Percentiles rank a stretch among this genome's conserved stretches.
These are phyloP conservation scores for Acanthamoeba culbertsoni DNA, from an alignment of 208 protist species.

Conservation along the genomic window DNA sequence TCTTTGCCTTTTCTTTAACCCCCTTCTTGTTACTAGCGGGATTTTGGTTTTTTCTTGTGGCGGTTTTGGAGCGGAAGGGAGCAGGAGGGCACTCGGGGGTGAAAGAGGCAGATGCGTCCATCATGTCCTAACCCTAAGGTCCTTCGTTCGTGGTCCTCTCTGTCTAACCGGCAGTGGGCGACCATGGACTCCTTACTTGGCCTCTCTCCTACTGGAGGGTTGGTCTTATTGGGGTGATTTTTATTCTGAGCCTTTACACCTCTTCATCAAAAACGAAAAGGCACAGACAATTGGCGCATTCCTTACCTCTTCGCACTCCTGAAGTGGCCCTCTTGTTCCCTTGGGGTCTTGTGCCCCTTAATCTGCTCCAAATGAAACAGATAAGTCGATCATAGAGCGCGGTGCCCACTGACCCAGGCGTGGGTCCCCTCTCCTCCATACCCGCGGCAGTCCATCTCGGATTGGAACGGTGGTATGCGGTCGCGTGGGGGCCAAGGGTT, in stretches of 20 bases:
- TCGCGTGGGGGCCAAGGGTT: too few relatives aligned
- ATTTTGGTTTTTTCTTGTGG: conserved; percentile 22
- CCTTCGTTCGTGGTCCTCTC: neutral
- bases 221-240: neutral
- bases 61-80: neutral
- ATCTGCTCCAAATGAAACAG: conserved; percentile 7
- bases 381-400: neutral
- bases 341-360: neutral
- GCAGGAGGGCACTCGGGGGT: neutral
- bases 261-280: neutral
- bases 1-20: too few relatives aligned
- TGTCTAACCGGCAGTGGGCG: neutral
- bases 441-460: too few relatives aligned
- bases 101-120: neutral
- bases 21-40: too few relatives aligned
- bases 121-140: conserved; percentile 10
- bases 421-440: too few relatives aligned
- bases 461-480: too few relatives aligned
- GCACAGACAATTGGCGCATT: neutral
- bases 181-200: neutral
- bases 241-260: conserved; percentile 25
- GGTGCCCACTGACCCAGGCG: too few relatives aligned
- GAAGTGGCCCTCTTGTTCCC: neutral
- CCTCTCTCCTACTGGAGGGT: neutral
- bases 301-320: neutral